Evolutionary conservation across 371 early-diverging fungal species (phyloP).

Genomic region (Mucor plumbeus): DNA sequence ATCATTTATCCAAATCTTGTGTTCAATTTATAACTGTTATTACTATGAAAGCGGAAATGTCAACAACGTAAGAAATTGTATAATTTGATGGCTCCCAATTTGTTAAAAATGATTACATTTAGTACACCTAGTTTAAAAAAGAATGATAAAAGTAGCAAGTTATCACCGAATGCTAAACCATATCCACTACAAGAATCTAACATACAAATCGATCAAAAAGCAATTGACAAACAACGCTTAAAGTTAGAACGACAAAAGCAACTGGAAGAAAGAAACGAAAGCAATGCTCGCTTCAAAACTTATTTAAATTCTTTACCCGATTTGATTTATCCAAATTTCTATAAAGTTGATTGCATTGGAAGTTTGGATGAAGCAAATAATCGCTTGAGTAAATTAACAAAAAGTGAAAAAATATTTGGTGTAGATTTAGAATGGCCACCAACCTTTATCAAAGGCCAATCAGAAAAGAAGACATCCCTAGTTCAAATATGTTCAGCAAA

Average conservation of each 20-base stretch:
- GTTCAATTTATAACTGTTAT: background rate
- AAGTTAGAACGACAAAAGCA: constrained; percentile 8
- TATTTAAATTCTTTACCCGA: constrained; percentile 16
- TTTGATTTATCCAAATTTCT: constrained; percentile 27
- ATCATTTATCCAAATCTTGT: constrained; percentile 1
- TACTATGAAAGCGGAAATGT: background rate
- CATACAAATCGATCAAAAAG: background rate
- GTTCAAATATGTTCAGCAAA: constrained; percentile 59
- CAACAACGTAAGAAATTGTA: background rate
- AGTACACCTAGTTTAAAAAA: background rate
- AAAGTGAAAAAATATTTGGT: constrained; percentile 40
- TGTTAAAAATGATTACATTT: background rate
- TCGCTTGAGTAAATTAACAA: constrained; percentile 8
- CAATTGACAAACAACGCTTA: background rate
- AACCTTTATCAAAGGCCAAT: constrained; percentile 34
- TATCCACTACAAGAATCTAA: background rate
- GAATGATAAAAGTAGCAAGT: background rate
- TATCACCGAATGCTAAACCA: background rate
- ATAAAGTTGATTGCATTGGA: constrained; percentile 27
- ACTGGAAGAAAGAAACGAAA: background rate
- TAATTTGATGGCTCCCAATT: background rate
- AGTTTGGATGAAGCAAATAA: constrained; percentile 18
- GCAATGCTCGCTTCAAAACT: constrained; percentile 11
- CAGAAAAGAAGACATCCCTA: constrained; percentile 49
- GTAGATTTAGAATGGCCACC: constrained; percentile 68